Evolutionary conservation across 169 alveolate genomes (phyloP).

Genomic region (Cryptosporidium xiaoi): DNA sequence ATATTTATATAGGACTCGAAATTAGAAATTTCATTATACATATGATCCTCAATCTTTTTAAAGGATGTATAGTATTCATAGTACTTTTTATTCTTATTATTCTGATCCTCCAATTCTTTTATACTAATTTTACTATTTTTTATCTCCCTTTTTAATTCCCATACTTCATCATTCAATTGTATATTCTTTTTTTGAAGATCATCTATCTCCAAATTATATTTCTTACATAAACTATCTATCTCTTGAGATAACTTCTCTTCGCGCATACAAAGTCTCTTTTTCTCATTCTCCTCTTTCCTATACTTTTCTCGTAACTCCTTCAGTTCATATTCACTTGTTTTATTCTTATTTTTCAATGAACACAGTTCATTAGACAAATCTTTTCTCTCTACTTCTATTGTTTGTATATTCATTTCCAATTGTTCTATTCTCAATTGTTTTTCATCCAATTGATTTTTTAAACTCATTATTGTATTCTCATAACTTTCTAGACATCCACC

Average conservation of each 20-base stretch:
- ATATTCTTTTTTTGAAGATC: slow-evolving; percentile 46
- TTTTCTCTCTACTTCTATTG: slow-evolving; percentile 5
- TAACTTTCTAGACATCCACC: slow-evolving; percentile 28
- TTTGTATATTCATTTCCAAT: slow-evolving; percentile 46
- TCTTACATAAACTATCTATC: slow-evolving; percentile 55
- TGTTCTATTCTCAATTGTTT: slow-evolving; percentile 44
- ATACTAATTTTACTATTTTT: slow-evolving; percentile 26
- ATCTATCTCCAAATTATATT: slow-evolving; percentile 34
- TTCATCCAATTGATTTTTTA: slow-evolving; percentile 67
- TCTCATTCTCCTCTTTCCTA: slow-evolving; percentile 72
- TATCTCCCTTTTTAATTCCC: slow-evolving; percentile 46
- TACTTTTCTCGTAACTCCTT: slow-evolving; percentile 41
- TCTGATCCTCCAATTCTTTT: slow-evolving; percentile 57
- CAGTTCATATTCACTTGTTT: slow-evolving; percentile 43
- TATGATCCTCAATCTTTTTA: slow-evolving; percentile 44
- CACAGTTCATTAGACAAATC: slow-evolving; percentile 32
- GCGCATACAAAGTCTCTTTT: slow-evolving; percentile 39
- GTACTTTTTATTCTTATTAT: slow-evolving; percentile 27
- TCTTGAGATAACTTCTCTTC: slow-evolving; percentile 66
- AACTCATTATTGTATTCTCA: slow-evolving; percentile 56
- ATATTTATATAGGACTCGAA: slow-evolving; percentile 23
- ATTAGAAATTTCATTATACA: slow-evolving; percentile 29
- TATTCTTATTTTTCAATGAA: slow-evolving; percentile 31
- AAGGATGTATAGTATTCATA: slow-evolving; percentile 30
- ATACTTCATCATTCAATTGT: slow-evolving; percentile 52